Evolutionary conservation across 192 early-diverging fungal species (phyloP).

Genomic region (Coemansia sp.): DNA sequence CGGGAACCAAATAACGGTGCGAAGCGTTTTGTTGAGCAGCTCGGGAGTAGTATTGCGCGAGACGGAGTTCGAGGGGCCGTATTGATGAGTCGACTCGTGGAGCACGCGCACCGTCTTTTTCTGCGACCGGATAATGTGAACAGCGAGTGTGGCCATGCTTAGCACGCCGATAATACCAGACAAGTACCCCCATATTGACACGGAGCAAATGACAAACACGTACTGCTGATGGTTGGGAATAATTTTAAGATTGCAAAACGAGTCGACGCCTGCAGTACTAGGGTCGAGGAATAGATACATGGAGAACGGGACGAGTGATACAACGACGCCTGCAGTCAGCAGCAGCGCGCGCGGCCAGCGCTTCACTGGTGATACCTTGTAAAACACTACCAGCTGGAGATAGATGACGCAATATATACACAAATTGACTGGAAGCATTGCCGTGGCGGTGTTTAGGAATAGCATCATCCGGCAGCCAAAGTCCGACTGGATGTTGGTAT

Average conservation of each 20-base stretch:
- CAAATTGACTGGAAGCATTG: constrained; percentile 22
- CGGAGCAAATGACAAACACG: constrained; percentile 8
- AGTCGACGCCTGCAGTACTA: background rate
- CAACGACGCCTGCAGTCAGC: constrained; percentile 9
- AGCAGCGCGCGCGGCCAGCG: constrained; percentile 23
- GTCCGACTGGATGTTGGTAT: background rate
- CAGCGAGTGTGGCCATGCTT: constrained; percentile 10
- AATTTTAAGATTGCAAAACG: constrained; percentile 7
- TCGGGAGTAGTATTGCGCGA: constrained; percentile 1
- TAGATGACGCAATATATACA: constrained; percentile 42
- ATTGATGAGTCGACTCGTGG: background rate
- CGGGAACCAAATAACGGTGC: constrained; percentile 42
- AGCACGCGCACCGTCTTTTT: constrained; percentile 8
- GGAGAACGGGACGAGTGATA: constrained; percentile 20
- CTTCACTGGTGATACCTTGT: constrained; percentile 28
- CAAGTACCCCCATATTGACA: constrained; percentile 29
- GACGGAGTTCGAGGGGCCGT: constrained; percentile 2
- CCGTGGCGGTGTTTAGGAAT: constrained; percentile 18
- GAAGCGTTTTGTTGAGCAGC: constrained; percentile 26
- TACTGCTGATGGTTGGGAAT: constrained; percentile 8
- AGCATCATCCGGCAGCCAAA: constrained; percentile 28
- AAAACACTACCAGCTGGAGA: constrained; percentile 37
- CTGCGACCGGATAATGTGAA: constrained; percentile 24
- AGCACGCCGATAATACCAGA: constrained; percentile 30
- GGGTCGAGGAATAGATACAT: constrained; percentile 18